Conservation (phyloP, 2,329 filamentous ascomycete species). For the Sporothrix schenckii region DNA sequence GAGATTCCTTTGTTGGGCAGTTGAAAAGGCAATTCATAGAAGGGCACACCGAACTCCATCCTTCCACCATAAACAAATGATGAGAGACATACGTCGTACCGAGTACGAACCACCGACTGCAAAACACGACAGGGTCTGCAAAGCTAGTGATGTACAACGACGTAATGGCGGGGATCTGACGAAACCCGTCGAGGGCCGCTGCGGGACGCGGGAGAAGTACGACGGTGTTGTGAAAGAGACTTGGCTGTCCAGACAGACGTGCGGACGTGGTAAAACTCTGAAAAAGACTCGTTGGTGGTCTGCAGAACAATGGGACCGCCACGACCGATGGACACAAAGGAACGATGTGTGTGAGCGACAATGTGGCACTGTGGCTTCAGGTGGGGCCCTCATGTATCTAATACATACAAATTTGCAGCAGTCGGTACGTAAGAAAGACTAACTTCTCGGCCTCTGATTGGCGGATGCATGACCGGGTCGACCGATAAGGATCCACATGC, state of each 20-base stretch:
- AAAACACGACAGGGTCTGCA: neutral
- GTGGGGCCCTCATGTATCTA: constrained; percentile 1
- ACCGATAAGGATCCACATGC: constrained; percentile 1
- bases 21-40: neutral
- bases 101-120: neutral
- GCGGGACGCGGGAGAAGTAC: neutral
- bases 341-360: constrained; percentile 7
- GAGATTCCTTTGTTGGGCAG: too few relatives aligned
- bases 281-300: too few relatives aligned
- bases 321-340: neutral
- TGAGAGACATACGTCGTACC: neutral
- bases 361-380: neutral
- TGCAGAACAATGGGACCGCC: neutral
- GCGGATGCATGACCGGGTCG: constrained; percentile 9
- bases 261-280: neutral
- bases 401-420: constrained; percentile 22
- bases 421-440: constrained; percentile 21
- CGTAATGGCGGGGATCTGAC: constrained; percentile 26
- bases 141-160: constrained; percentile 25
- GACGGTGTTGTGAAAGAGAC: neutral
- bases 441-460: neutral
- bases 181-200: neutral
- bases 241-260: neutral
- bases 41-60: too few relatives aligned
- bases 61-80: neutral